Evolutionary conservation across 176 grass and related monocot genomes (phyloP), one percentile per base, ranked within the genome.

Genomic region (Thalia dealbata): DNA sequence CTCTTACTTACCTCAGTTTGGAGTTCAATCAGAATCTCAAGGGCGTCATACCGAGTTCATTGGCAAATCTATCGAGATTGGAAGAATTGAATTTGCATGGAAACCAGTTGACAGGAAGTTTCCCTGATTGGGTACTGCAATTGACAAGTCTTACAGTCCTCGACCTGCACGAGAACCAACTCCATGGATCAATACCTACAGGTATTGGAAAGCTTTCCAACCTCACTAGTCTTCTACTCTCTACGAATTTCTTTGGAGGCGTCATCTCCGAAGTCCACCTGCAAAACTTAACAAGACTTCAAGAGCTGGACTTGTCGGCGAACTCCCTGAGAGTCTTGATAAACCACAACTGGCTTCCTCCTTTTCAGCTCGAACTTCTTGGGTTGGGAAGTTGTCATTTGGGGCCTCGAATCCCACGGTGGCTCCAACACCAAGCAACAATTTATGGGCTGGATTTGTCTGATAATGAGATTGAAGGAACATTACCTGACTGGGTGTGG

Each of bases 1-100:
- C 83, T 12, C 80, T 89, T 69, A 52, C 12, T 64, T 52, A 80
- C 78, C 10, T 85, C 25, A 3, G 0, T 30, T 74, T 88, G 77
- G 42, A 41, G 0, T 28, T 72, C n/a, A 89, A 85, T 71, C 68
- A 30, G 6, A 6, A 58, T n/a, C 74, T 90, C 59, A 15, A 78
- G 21, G 73, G 81, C 46, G 12, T 0, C 50, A 46, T 81, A 71
- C 80, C 54, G 6, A 58, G 54, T 21, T 22, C 54, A 58, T 21
- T 58, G n/a, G 1, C 54, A 58, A 16, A n/a, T 58, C 81, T 27
- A 5, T 7, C 67, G 76, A 67, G 52, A 13, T 52, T 11, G 74
- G 64, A 24, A 76, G 15, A 0, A 61, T 13, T 58, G 54, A 58
- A n/a, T 22, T 58, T 58, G 54, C 14, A 18, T 14, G 54, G 54